Evolutionary conservation across 1,139 yeast species (phyloP).

Genomic region (Wickerhamomyces sp.): DNA sequence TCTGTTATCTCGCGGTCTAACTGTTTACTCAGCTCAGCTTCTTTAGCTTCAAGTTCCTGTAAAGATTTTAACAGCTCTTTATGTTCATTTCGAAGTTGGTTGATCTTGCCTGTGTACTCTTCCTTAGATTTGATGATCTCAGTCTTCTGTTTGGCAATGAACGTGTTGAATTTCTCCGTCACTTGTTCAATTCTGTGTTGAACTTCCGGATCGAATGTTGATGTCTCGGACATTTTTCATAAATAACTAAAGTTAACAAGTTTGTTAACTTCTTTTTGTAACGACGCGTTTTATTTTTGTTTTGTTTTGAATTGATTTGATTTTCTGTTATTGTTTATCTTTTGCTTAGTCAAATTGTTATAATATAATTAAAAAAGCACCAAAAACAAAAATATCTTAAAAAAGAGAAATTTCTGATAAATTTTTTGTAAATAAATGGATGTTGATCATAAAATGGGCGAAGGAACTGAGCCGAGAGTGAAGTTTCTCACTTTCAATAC

Average conservation of each 20-base stretch:
- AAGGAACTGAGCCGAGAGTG: constrained; percentile 22
- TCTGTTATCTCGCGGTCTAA: constrained; percentile 18
- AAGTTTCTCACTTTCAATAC: constrained; percentile 65
- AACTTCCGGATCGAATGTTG: constrained; percentile 18
- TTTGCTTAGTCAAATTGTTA: too few relatives aligned
- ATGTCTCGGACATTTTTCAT: constrained; percentile 9
- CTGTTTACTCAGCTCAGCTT: constrained; percentile 21
- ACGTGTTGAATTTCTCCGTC: constrained; percentile 21
- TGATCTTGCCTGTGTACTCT: constrained; percentile 18
- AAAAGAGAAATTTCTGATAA: too few relatives aligned
- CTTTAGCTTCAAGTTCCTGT: constrained; percentile 19
- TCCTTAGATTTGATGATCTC: constrained; percentile 21
- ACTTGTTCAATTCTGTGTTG: constrained; percentile 24
- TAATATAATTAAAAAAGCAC: too few relatives aligned
- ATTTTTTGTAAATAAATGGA: too few relatives aligned
- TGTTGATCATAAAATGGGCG: not conserved
- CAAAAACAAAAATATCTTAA: too few relatives aligned
- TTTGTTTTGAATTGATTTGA: too few relatives aligned
- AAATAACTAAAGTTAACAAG: not conserved
- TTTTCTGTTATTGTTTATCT: too few relatives aligned
- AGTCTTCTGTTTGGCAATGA: constrained; percentile 22
- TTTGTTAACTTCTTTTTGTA: constrained; percentile 1
- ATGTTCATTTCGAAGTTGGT: constrained; percentile 23
- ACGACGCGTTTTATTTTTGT: too few relatives aligned
- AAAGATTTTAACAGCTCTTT: constrained; percentile 20